Conservation (phyloP, 768 basidiomycete species). For the Tylopilus vinaceipallidus region DNA sequence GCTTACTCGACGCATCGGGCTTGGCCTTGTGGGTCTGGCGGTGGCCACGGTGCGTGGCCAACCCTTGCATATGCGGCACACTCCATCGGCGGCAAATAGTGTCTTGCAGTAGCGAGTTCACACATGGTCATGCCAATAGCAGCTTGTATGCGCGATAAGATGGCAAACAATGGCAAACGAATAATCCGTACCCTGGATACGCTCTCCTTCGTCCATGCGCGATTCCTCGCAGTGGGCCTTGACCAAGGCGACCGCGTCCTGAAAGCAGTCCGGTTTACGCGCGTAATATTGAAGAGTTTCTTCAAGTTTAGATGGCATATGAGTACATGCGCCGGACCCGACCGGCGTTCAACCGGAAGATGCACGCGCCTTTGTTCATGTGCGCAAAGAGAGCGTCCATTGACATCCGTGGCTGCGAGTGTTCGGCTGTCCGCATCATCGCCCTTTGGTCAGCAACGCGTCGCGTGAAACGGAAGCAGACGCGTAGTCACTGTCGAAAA, state of each 20-base stretch:
- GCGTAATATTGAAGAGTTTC: conserved; percentile 43
- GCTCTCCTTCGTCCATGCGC: conserved; percentile 57
- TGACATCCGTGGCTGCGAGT: conserved; percentile 18
- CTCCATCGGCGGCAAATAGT: conserved; percentile 66
- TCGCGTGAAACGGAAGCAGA: too few relatives aligned
- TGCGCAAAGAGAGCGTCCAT: too few relatives aligned
- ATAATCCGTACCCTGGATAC: conserved; percentile 50
- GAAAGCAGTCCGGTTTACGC: conserved; percentile 63
- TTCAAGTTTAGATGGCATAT: too few relatives aligned
- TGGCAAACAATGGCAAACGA: not conserved
- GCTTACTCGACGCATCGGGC: conserved; percentile 54
- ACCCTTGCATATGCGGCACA: conserved; percentile 37
- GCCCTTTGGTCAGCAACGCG: too few relatives aligned
- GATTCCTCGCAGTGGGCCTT: conserved; percentile 51
- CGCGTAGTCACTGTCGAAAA: not conserved
- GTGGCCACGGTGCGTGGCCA: not conserved
- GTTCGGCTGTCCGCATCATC: conserved; percentile 13
- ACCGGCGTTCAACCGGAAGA: conserved; percentile 4
- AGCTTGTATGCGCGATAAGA: conserved; percentile 42
- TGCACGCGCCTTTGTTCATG: conserved; percentile 10
- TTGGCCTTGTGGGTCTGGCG: conserved; percentile 27
- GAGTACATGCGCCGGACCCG: too few relatives aligned
- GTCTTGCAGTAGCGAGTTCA: conserved; percentile 72
- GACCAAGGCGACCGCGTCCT: conserved; percentile 47
- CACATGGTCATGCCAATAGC: conserved; percentile 79